Percentiles rank a stretch among this genome's conserved stretches.
These are phyloP conservation scores for Flaveria bidentis DNA, from an alignment of 129 eudicot genomes.

Conservation along the genomic window DNA sequence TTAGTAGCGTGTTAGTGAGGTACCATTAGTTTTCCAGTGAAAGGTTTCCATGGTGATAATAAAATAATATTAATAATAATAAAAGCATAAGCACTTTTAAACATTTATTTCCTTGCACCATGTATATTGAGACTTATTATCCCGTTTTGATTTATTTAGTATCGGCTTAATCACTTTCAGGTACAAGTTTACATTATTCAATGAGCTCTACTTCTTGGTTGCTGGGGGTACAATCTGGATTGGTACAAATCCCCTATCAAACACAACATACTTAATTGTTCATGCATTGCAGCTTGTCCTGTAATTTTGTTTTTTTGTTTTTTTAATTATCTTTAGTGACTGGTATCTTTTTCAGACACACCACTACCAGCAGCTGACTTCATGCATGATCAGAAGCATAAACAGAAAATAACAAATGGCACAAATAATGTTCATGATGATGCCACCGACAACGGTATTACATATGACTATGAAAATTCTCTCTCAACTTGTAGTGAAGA, in stretches of 20 bases:
- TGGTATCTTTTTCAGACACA: slow-evolving; percentile 45
- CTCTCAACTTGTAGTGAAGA: slow-evolving; percentile 38
- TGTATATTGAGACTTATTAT: not conserved
- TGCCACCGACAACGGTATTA: slow-evolving; percentile 12
- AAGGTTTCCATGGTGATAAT: not conserved
- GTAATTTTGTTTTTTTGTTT: not conserved
- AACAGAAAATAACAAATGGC: slow-evolving; percentile 11
- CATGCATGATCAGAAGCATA: slow-evolving; percentile 25
- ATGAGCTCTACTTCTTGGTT: slow-evolving; percentile 94
- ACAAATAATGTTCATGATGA: slow-evolving; percentile 21
- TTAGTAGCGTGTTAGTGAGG: not conserved
- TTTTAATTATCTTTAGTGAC: not conserved
- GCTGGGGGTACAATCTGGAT: slow-evolving; percentile 98
- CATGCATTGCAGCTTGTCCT: slow-evolving; percentile 6
- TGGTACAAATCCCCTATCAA: slow-evolving; percentile 45
- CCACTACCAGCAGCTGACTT: slow-evolving; percentile 53
- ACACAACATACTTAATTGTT: not conserved
- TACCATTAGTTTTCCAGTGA: not conserved
- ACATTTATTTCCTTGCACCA: not conserved
- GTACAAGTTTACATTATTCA: slow-evolving; percentile 95
- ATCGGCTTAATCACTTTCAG: slow-evolving; percentile 38
- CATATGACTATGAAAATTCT: slow-evolving; percentile 35
- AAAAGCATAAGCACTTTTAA: not conserved
- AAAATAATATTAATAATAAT: not conserved
- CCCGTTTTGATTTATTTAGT: not conserved